A percentile compares a stretch with the other conserved stretches of the same genome.
Evolutionary conservation across 2,329 filamentous ascomycete species (phyloP).

Genomic region (Emericellopsis atlantica): DNA sequence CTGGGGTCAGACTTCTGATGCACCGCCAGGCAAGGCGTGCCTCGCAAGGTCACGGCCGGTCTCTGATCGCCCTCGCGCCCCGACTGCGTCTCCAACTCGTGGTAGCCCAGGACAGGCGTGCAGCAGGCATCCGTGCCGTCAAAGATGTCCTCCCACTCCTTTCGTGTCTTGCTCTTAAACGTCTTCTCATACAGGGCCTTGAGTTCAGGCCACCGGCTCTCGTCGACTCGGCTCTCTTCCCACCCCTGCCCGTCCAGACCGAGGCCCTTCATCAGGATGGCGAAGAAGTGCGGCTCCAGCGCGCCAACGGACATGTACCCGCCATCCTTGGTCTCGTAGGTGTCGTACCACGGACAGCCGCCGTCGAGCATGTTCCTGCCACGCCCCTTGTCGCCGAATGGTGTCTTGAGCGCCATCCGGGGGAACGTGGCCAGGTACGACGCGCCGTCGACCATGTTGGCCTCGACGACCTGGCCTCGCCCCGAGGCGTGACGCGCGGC

Average conservation of each 20-base stretch:
- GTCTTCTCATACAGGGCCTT: slow-evolving; percentile 42
- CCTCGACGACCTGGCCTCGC: slow-evolving; percentile 78
- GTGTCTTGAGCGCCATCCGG: slow-evolving; percentile 50
- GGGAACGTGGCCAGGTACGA: slow-evolving; percentile 71
- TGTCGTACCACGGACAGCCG: slow-evolving; percentile 79
- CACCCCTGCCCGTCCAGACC: slow-evolving; percentile 39
- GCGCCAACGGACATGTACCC: slow-evolving; percentile 81
- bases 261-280: slow-evolving; percentile 52
- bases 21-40: slow-evolving; percentile 57
- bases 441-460: slow-evolving; percentile 91
- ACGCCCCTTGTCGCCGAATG: slow-evolving; percentile 48
- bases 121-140: slow-evolving; percentile 88
- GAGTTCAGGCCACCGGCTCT: slow-evolving; percentile 55
- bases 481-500: slow-evolving; percentile 52
- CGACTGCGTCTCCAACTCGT: slow-evolving; percentile 52
- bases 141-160: slow-evolving; percentile 77
- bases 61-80: slow-evolving; percentile 58
- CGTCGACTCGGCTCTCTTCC: slow-evolving; percentile 44
- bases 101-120: slow-evolving; percentile 70
- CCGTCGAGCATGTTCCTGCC: slow-evolving; percentile 74
- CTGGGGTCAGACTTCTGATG: slow-evolving; percentile 21
- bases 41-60: slow-evolving; percentile 54
- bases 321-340: slow-evolving; percentile 72
- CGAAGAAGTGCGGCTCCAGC: slow-evolving; percentile 79
- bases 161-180: slow-evolving; percentile 59